Evolutionary conservation across 140 eudicot species (phyloP).

Genomic region (Cichorium intybus): DNA sequence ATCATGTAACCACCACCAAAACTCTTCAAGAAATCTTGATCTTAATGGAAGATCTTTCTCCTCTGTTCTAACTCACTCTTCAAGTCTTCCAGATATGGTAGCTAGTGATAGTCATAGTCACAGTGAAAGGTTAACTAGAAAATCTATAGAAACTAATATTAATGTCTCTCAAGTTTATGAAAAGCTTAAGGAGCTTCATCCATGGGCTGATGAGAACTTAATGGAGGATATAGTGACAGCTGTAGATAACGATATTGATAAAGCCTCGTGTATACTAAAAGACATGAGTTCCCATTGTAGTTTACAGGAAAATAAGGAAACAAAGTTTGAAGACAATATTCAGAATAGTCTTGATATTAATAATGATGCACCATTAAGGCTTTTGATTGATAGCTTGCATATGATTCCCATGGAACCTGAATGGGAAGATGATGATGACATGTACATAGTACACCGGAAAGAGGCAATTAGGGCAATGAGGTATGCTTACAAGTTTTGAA

Average conservation of each 20-base stretch:
- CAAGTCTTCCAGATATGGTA: slow-evolving; percentile 24
- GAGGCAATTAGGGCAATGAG: slow-evolving; percentile 77
- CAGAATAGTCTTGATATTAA: slow-evolving; percentile 26
- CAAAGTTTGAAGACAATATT: slow-evolving; percentile 7
- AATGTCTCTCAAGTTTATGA: slow-evolving; percentile 12
- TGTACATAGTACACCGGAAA: slow-evolving; percentile 65
- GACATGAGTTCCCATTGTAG: slow-evolving; percentile 46
- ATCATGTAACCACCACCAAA: slow-evolving; percentile 12
- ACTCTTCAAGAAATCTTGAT: slow-evolving; percentile 19
- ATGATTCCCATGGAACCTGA: slow-evolving; percentile 77
- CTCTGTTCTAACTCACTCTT: slow-evolving; percentile 45
- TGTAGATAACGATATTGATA: slow-evolving; percentile 49
- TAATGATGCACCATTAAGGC: slow-evolving; percentile 20
- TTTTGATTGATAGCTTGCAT: slow-evolving; percentile 33
- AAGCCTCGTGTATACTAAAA: slow-evolving; percentile 48
- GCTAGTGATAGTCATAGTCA: slow-evolving; percentile 3
- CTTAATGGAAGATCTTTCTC: slow-evolving; percentile 45
- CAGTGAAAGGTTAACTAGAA: slow-evolving; percentile 2
- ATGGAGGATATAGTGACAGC: slow-evolving; percentile 71
- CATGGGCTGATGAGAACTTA: slow-evolving; percentile 77
- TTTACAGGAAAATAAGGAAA: slow-evolving; percentile 27
- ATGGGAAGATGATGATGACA: slow-evolving; percentile 96
- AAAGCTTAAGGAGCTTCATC: slow-evolving; percentile 53
- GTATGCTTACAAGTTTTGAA: slow-evolving; percentile 29
- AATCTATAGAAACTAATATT: neutral